Conservation (phyloP, 495 filamentous ascomycete species). For the Lichenothelia convexa region DNA sequence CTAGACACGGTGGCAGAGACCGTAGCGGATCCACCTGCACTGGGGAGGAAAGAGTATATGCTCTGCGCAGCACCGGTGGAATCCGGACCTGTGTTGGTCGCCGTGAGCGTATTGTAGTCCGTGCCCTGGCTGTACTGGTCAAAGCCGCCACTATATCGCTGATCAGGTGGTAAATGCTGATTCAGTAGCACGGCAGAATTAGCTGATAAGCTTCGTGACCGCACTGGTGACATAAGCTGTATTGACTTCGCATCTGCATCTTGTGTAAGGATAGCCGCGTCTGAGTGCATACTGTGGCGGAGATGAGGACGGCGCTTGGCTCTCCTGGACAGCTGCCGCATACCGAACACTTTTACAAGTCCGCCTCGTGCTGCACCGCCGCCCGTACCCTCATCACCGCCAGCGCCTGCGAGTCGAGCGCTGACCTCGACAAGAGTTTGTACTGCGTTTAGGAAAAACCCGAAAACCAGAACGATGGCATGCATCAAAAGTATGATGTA, state of each 20-base stretch:
- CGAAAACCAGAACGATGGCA: constrained; percentile 71
- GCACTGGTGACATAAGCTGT: constrained; percentile 43
- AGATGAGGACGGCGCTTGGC: constrained; percentile 37
- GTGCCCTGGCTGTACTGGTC: constrained; percentile 15
- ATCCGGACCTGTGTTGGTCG: constrained; percentile 31
- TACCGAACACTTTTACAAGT: constrained; percentile 74
- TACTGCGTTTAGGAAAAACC: constrained; percentile 81
- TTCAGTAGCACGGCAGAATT: constrained; percentile 61
- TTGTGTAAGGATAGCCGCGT: constrained; percentile 55
- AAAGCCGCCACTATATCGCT: constrained; percentile 12
- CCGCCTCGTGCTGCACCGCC: constrained; percentile 72
- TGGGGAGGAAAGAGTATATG: constrained; percentile 45
- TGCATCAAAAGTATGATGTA: constrained; percentile 82
- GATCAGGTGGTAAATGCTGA: constrained; percentile 21
- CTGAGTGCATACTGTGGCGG: constrained; percentile 61
- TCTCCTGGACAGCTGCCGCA: constrained; percentile 75
- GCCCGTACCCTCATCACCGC: constrained; percentile 48
- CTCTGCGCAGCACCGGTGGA: constrained; percentile 5
- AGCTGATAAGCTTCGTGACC: constrained; percentile 64
- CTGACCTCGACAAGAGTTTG: constrained; percentile 78
- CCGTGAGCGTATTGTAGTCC: constrained; percentile 38
- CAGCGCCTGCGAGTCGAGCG: constrained; percentile 62
- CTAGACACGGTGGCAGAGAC: constrained; percentile 8
- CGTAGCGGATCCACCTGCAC: constrained; percentile 18
- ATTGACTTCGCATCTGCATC: constrained; percentile 46